phyloP scores from a whole-genome alignment of 2,329 filamentous ascomycete species.

The Fusarium metavorans region DNA sequence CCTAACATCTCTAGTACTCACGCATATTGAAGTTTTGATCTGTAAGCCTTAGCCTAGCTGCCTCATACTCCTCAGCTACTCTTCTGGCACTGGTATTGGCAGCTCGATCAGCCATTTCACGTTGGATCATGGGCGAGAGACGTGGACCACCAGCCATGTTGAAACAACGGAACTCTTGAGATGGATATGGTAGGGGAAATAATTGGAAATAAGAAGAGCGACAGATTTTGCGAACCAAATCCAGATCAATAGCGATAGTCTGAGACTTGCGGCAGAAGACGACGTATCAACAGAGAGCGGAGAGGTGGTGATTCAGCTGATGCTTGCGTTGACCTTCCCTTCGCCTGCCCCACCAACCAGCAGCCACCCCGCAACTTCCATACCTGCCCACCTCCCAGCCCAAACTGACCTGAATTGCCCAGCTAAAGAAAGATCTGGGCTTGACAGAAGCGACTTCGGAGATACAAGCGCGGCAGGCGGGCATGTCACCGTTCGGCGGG shows the following conservation, averaged over 20 bases:
- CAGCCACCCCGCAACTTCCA: conserved; percentile 43
- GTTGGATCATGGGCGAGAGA: conserved; percentile 33
- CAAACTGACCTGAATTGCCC: neutral
- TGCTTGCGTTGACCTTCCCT: conserved; percentile 13
- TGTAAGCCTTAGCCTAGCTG: conserved; percentile 51
- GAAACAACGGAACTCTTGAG: neutral
- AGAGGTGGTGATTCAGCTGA: neutral
- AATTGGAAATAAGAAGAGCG: neutral
- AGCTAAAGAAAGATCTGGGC: neutral
- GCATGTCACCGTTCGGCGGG: neutral
- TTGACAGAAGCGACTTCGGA: conserved; percentile 20
- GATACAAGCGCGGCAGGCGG: neutral
- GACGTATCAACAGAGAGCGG: neutral
- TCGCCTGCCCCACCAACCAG: conserved; percentile 35
- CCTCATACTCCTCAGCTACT: conserved; percentile 58
- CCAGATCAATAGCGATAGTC: neutral
- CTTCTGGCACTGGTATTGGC: conserved; percentile 50
- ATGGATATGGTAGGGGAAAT: neutral
- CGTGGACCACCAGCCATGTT: conserved; percentile 38
- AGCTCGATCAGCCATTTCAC: conserved; percentile 39
- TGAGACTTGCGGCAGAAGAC: neutral
- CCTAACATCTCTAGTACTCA: conserved; percentile 43
- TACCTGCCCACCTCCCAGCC: conserved; percentile 7
- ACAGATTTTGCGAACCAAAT: neutral
- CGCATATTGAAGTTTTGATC: conserved; percentile 62